A percentile compares a stretch with the other conserved stretches of the same genome.
These are phyloP conservation scores for Entomortierella lignicola DNA, from an alignment of 192 early-diverging fungal genomes.

Conservation along the genomic window DNA sequence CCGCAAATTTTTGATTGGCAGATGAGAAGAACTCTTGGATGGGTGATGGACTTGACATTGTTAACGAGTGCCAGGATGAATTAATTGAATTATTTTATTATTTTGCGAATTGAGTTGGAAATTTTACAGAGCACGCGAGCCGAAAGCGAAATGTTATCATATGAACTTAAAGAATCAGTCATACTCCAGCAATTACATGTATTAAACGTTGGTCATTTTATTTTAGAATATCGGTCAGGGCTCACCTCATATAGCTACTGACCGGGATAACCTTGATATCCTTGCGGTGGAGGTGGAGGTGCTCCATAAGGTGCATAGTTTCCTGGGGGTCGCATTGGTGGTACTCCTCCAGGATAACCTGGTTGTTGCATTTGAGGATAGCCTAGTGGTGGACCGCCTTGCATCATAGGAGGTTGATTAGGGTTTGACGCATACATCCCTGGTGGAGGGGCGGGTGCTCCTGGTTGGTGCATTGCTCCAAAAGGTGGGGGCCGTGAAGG, in stretches of 20 bases:
- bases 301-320: constrained; percentile 52
- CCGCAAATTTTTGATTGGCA: constrained; percentile 65
- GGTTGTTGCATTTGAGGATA: constrained; percentile 24
- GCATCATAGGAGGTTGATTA: constrained; percentile 49
- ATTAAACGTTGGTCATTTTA: too few species aligned
- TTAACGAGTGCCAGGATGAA: neutral
- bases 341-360: constrained; percentile 25
- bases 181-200: too few species aligned
- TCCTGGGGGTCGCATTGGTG: constrained; percentile 46
- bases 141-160: too few species aligned
- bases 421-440: constrained; percentile 50
- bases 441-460: constrained; percentile 21
- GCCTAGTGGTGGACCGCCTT: constrained; percentile 33
- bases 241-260: constrained; percentile 7
- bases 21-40: constrained; percentile 62
- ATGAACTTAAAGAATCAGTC: too few species aligned
- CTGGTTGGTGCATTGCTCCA: constrained; percentile 36
- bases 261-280: constrained; percentile 40
- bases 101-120: too few species aligned
- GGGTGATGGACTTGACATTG: constrained; percentile 21
- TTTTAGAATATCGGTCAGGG: neutral
- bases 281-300: constrained; percentile 28
- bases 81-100: neutral
- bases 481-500: constrained; percentile 46
- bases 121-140: too few species aligned